Evolutionary conservation across 176 grass and related monocot genomes (phyloP).

Genomic region (Poa pratensis): DNA sequence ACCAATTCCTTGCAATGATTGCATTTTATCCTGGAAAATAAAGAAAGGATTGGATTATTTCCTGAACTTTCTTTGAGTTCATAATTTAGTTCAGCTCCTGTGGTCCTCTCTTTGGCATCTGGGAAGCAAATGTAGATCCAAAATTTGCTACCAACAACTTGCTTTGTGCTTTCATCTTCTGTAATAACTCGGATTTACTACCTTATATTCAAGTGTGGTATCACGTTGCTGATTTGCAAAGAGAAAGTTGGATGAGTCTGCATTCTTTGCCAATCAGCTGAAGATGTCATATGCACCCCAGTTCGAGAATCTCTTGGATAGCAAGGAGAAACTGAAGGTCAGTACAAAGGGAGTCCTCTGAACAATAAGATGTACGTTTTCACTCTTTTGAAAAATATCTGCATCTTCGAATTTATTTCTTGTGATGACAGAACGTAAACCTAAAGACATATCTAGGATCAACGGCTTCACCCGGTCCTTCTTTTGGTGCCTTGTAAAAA

Average conservation of each 20-base stretch:
- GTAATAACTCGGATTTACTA: neutral
- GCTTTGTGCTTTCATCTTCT: neutral
- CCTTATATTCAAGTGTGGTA: neutral
- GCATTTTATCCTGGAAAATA: neutral
- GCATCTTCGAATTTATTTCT: constrained; percentile 24
- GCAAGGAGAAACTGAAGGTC: constrained; percentile 85
- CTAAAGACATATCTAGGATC: neutral
- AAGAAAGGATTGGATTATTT: neutral
- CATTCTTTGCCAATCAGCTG: constrained; percentile 71
- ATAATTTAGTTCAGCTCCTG: neutral
- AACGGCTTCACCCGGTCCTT: neutral
- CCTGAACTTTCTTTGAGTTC: neutral
- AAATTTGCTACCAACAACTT: neutral
- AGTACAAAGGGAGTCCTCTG: constrained; percentile 73
- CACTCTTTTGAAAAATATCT: constrained; percentile 1
- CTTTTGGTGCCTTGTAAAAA: neutral
- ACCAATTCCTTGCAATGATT: neutral
- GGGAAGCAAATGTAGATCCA: constrained; percentile 8
- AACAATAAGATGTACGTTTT: constrained; percentile 64
- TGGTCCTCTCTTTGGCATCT: neutral
- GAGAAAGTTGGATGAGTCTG: constrained; percentile 70
- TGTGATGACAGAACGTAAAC: constrained; percentile 12
- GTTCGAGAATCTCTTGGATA: constrained; percentile 67
- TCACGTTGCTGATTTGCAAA: constrained; percentile 46
- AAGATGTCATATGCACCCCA: constrained; percentile 76